A percentile compares a stretch with the other conserved stretches of the same genome.
Conservation (phyloP, 495 filamentous ascomycete genomes). For the Talaromyces trachyspermus region DNA sequence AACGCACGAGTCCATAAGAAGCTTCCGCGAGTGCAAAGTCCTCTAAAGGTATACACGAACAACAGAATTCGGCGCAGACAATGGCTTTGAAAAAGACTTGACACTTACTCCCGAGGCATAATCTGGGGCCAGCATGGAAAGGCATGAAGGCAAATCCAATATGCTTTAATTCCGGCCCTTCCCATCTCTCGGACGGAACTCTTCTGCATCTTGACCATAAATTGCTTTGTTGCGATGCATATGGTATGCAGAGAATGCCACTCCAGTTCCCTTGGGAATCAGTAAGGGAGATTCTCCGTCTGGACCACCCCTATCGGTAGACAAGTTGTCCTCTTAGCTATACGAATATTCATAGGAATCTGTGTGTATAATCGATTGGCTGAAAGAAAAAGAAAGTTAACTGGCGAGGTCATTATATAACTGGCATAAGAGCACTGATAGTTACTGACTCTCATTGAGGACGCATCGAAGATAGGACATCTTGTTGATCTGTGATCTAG, state of each 20-base stretch:
- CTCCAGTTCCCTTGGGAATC: slow-evolving; percentile 40
- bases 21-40: slow-evolving; percentile 45
- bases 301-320: slow-evolving; percentile 62
- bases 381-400: no score
- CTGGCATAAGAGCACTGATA: neutral
- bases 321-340: slow-evolving; percentile 58
- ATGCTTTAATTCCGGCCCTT: slow-evolving; percentile 21
- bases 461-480: slow-evolving; percentile 23
- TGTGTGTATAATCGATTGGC: slow-evolving; percentile 58
- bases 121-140: slow-evolving; percentile 45
- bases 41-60: slow-evolving; percentile 18
- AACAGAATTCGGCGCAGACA: no score
- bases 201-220: slow-evolving; percentile 42
- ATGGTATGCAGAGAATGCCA: slow-evolving; percentile 36
- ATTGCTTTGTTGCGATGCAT: slow-evolving; percentile 45
- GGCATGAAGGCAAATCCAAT: slow-evolving; percentile 42
- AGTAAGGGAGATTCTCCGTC: slow-evolving; percentile 56
- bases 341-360: slow-evolving; percentile 66
- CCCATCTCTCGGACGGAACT: slow-evolving; percentile 52
- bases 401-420: slow-evolving; percentile 18
- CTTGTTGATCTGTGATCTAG: slow-evolving; percentile 13
- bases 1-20: slow-evolving; percentile 34
- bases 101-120: slow-evolving; percentile 44
- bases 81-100: neutral
- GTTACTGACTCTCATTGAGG: slow-evolving; percentile 26